These are phyloP conservation scores for Solanum aculeatissimum DNA, from an alignment of 305 asterid species.

Conservation along the genomic window DNA sequence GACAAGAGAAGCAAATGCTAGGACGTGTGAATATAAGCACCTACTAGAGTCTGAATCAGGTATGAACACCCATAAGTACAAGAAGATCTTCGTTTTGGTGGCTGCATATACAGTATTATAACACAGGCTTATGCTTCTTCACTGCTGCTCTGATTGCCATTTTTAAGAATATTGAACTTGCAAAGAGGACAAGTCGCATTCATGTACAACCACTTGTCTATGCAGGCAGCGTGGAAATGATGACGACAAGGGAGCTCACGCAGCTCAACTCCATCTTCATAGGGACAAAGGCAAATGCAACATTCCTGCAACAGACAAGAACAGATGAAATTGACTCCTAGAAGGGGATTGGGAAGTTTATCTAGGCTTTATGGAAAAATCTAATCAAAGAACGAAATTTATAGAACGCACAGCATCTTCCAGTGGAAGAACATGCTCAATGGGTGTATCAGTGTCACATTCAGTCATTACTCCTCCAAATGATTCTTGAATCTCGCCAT, in stretches of 20 bases:
- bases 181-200: constrained; percentile 93
- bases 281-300: constrained; percentile 81
- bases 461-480: constrained; percentile 86
- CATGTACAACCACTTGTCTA: constrained; percentile 89
- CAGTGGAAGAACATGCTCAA: constrained; percentile 63
- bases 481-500: constrained; percentile 78
- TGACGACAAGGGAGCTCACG: constrained; percentile 93
- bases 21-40: not conserved
- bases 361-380: not conserved
- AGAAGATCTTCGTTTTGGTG: not conserved
- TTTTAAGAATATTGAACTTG: constrained; percentile 81
- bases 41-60: not conserved
- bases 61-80: not conserved
- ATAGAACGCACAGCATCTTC: constrained; percentile 78
- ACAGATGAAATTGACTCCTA: not conserved
- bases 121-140: constrained; percentile 43
- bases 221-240: constrained; percentile 78
- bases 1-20: not conserved
- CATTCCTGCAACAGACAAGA: constrained; percentile 54
- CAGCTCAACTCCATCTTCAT: constrained; percentile 78
- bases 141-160: constrained; percentile 42
- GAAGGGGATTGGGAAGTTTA: not conserved
- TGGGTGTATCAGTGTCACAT: constrained; percentile 69
- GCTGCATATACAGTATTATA: not conserved
- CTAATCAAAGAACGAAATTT: not conserved